A percentile compares a stretch with the other conserved stretches of the same genome.
Conservation (phyloP, 768 basidiomycete species). For the Serendipita sp. region DNA sequence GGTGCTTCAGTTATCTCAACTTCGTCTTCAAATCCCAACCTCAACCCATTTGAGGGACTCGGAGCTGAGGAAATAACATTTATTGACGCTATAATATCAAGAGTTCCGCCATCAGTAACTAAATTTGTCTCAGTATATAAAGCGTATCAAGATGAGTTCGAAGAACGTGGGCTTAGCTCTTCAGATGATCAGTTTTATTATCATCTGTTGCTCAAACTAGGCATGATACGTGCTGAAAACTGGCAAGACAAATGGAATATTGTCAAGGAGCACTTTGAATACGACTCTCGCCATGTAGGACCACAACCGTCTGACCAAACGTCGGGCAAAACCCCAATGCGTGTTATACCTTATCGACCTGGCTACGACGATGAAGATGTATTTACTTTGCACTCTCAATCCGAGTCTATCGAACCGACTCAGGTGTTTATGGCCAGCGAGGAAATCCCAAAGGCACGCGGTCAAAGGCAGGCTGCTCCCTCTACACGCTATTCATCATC, state of each 20-base stretch:
- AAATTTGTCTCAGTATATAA: constrained; percentile 72
- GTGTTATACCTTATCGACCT: constrained; percentile 8
- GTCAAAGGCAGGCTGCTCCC: constrained; percentile 6
- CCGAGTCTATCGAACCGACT: constrained; percentile 14
- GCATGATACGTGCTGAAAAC: constrained; percentile 59
- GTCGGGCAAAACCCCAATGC: neutral
- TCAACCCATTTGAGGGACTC: constrained; percentile 20
- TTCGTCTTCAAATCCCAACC: neutral
- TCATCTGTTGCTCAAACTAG: constrained; percentile 65
- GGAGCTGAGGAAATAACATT: constrained; percentile 46
- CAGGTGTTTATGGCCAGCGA: too few relatives aligned
- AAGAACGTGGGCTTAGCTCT: constrained; percentile 58
- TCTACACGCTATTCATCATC: constrained; percentile 2
- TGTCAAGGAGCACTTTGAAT: constrained; percentile 43
- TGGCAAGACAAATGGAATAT: constrained; percentile 73
- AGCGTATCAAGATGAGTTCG: constrained; percentile 65
- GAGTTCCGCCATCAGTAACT: constrained; percentile 50
- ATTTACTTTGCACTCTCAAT: constrained; percentile 30
- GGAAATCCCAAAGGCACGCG: neutral
- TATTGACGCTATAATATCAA: constrained; percentile 56
- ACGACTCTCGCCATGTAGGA: constrained; percentile 16
- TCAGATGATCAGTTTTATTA: constrained; percentile 68
- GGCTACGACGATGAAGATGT: constrained; percentile 22
- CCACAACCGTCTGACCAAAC: constrained; percentile 12
- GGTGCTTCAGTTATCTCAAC: neutral